Evolutionary conservation across 345 rosid genomes (phyloP), one percentile per base, ranked within the genome.

Genomic region (Murraya koenigii): DNA sequence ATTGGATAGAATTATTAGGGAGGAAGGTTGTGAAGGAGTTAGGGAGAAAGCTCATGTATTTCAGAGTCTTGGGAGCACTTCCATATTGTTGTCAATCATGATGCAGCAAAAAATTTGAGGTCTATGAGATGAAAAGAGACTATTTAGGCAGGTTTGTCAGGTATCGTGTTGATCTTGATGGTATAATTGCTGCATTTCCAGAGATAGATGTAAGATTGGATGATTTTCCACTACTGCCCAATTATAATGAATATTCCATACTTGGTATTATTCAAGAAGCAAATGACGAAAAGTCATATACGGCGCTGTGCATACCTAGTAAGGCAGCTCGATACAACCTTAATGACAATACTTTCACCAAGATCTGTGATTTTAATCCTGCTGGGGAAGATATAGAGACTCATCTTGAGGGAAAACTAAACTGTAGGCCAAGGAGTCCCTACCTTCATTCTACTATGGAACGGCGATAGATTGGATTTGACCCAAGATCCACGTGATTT

Each of bases 91-190:
- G 41, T 8, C 41, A 38, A 38, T 8, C 10, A 38, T 38, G 41
- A 38, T 38, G 71, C 26, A 66, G 78, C 30, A 55, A 77, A 10
- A 26, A 72, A 14, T 39, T 86, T n/a, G 36, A 72, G 41, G 86
- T 88, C 19, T 80, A 75, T 23, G 84, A 81, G 75, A 79, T 86
- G 89, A 80, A 75, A 65, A 71, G 2, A 7, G 78, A 78, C 68
- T 64, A 71, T 54, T 79, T 75, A 13, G 78, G 49, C 38, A 87
- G 90, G 90, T 80, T 38, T 11, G 4, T 80, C 4, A 88, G 86
- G 84, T 63, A 81, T 55, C 58, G 15, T 13, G 80, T 85, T 38
- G 84, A 90, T 55, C 75, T 90, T 41, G 70, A 72, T 72, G 67
- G 33, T 26, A 55, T 87, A 20, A 81, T 55, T 44, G 49, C 75